These are phyloP conservation scores for Entrophospora sp. DNA, from an alignment of 192 early-diverging fungal genomes.

Conservation along the genomic window DNA sequence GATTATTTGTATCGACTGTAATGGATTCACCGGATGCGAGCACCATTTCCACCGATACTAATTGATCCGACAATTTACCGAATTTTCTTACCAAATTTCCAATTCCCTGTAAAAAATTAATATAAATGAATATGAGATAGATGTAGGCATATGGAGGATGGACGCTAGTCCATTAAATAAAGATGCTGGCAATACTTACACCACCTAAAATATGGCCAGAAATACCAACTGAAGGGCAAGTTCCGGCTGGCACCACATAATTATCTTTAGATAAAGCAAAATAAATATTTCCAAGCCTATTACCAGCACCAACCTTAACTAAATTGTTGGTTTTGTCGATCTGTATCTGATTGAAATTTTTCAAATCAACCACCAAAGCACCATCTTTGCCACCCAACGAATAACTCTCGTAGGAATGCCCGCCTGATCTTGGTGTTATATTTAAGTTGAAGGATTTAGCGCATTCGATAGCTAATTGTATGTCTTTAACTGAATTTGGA, in stretches of 20 bases:
- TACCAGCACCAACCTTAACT: constrained; percentile 33
- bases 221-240: constrained; percentile 45
- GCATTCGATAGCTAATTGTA: constrained; percentile 27
- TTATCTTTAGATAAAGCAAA: constrained; percentile 4
- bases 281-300: constrained; percentile 42
- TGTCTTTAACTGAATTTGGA: too few relatives aligned
- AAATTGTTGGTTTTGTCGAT: constrained; percentile 14
- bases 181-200: neutral
- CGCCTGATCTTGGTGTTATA: constrained; percentile 36
- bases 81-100: constrained; percentile 36
- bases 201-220: constrained; percentile 39
- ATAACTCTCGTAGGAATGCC: constrained; percentile 46
- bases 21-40: constrained; percentile 32
- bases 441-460: constrained; percentile 16
- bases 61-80: constrained; percentile 37
- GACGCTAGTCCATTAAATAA: too few relatives aligned
- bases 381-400: constrained; percentile 28
- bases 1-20: constrained; percentile 12
- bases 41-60: constrained; percentile 29
- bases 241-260: constrained; percentile 34
- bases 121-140: neutral
- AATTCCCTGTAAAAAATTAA: constrained; percentile 23
- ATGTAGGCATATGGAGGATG: too few relatives aligned
- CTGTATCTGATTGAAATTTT: constrained; percentile 19
- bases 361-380: constrained; percentile 38